Conservation (phyloP, 768 basidiomycete species). For the Cyathus striatus region DNA sequence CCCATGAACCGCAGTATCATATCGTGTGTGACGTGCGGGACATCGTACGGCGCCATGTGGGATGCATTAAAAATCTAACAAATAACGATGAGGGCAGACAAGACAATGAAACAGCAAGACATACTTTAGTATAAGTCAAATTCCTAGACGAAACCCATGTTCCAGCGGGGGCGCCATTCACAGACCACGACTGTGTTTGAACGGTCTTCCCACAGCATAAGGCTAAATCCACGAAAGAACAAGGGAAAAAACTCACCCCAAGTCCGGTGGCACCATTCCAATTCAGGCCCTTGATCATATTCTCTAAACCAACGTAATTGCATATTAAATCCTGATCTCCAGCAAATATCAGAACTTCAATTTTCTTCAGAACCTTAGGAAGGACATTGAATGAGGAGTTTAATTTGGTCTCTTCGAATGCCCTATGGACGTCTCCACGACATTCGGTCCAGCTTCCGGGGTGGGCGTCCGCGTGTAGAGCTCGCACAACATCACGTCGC, state of each 20-base stretch:
- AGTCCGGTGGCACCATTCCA: conserved; percentile 88
- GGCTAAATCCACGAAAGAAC: not conserved
- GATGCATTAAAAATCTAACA: conserved; percentile 92
- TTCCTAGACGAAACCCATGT: conserved; percentile 90
- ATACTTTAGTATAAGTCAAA: conserved; percentile 91
- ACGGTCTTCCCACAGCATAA: conserved; percentile 40
- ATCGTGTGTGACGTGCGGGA: conserved; percentile 86
- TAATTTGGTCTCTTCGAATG: conserved; percentile 52
- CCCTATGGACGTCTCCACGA: conserved; percentile 52
- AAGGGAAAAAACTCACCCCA: conserved; percentile 50
- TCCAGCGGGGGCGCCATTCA: conserved; percentile 74
- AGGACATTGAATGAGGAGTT: conserved; percentile 72
- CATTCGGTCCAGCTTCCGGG: conserved; percentile 89
- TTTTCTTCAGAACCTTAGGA: conserved; percentile 70
- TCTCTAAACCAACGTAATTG: conserved; percentile 90
- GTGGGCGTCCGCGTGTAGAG: conserved; percentile 78
- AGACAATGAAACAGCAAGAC: no score
- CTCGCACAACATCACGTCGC: conserved; percentile 75
- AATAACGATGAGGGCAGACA: no score
- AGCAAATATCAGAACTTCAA: conserved; percentile 87
- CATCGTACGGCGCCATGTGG: conserved; percentile 92
- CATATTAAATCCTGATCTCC: conserved; percentile 97
- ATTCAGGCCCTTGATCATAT: conserved; percentile 72
- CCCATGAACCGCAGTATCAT: conserved; percentile 99
- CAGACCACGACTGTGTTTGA: conserved; percentile 67